Evolutionary conservation across 139 green algal species (phyloP).

Genomic region (Tetradesmus lagerheimii): DNA sequence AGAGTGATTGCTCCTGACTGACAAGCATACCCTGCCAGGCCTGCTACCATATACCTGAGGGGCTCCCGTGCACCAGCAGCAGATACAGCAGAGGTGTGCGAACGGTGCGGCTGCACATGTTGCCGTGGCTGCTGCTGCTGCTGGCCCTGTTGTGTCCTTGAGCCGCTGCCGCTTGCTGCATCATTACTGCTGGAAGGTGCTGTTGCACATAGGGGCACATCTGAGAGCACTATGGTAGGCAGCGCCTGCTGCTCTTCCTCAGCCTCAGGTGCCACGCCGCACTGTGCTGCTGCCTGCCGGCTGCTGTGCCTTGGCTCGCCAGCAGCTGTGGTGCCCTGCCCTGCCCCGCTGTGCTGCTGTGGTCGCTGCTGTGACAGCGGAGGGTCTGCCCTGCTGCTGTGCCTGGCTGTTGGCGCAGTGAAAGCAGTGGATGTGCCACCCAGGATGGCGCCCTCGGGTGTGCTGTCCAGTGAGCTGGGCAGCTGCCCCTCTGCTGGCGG

Average conservation of each 20-base stretch:
- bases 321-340: background rate
- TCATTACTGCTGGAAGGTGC: background rate
- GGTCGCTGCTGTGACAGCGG: background rate
- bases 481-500: slow-evolving; percentile 35
- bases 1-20: too few relatives aligned
- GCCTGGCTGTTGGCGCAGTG: background rate
- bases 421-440: background rate
- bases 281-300: background rate
- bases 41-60: slow-evolving; percentile 3
- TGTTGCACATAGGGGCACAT: background rate
- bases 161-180: background rate
- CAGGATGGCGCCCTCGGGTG: background rate
- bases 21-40: background rate
- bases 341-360: background rate
- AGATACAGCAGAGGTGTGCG: background rate
- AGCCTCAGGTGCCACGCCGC: background rate
- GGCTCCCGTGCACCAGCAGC: background rate
- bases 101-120: background rate
- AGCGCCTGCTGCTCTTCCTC: slow-evolving; percentile 23
- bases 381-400: background rate
- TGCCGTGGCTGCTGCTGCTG: slow-evolving; percentile 26
- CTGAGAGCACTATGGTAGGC: background rate
- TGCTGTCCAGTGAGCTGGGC: slow-evolving; percentile 44
- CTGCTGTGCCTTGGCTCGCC: background rate
- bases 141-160: background rate